Conservation (phyloP, 768 basidiomycete genomes). For the Hygrocybe punicea region DNA sequence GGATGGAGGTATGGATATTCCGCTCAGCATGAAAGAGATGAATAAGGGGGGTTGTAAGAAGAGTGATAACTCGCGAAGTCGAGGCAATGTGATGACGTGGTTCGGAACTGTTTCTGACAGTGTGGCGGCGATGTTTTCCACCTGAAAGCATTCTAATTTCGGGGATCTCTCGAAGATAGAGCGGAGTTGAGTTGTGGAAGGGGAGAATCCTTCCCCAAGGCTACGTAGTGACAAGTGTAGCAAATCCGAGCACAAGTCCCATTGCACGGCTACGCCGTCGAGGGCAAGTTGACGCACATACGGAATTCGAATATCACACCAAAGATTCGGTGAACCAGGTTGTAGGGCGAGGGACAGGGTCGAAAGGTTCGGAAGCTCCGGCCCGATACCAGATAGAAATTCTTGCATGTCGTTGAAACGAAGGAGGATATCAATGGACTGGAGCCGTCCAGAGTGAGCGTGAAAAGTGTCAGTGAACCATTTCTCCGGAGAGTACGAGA, state of each 20-base stretch:
- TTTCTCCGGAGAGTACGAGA: conserved; percentile 28
- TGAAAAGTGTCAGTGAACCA: conserved; percentile 25
- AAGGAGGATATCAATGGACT: conserved; percentile 37
- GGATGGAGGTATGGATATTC: not conserved
- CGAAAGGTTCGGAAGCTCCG: conserved; percentile 24
- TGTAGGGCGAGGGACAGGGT: conserved; percentile 32
- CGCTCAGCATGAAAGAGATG: not conserved
- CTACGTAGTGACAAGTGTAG: conserved; percentile 36
- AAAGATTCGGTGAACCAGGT: conserved; percentile 24
- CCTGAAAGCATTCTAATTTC: conserved; percentile 28
- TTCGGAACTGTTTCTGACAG: not conserved
- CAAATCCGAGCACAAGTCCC: conserved; percentile 33
- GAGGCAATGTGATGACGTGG: not conserved
- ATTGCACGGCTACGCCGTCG: conserved; percentile 34
- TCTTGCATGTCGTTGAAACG: conserved; percentile 33
- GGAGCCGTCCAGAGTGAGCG: conserved; percentile 29
- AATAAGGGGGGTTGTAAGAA: not conserved
- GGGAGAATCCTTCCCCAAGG: conserved; percentile 28
- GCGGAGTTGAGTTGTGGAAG: conserved; percentile 33
- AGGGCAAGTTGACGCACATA: conserved; percentile 33
- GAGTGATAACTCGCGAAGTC: not conserved
- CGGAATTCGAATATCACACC: conserved; percentile 26
- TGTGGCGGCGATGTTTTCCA: not conserved
- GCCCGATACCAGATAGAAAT: conserved; percentile 30
- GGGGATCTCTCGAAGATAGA: conserved; percentile 35